Conservation (phyloP, 257 asterid species). For the Phtheirospermum japonicum region DNA sequence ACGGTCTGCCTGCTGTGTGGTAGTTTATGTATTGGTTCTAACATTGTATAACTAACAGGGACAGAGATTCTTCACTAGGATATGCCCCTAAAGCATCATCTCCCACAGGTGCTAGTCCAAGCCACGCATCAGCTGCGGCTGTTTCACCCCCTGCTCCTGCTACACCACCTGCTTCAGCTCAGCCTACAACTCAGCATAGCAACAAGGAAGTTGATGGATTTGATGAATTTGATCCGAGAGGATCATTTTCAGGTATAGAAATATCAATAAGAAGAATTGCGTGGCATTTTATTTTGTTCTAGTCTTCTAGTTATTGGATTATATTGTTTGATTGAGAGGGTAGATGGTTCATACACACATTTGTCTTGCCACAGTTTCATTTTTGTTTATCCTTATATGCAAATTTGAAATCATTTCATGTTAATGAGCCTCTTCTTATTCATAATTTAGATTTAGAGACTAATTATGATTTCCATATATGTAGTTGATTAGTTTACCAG, state of each 20-base stretch:
- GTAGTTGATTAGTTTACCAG: conserved; percentile 1
- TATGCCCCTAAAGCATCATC: conserved; percentile 65
- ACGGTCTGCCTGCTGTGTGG: conserved; percentile 23
- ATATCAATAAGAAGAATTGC: conserved; percentile 13
- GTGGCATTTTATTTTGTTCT: conserved; percentile 16
- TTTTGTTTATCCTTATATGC: neutral
- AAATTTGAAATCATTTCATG: neutral
- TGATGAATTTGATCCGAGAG: conserved; percentile 96
- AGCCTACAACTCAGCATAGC: conserved; percentile 38
- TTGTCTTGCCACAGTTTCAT: neutral
- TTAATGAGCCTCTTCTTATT: neutral
- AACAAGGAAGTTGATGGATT: conserved; percentile 55
- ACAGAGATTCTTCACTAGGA: conserved; percentile 58
- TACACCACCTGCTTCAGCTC: conserved; percentile 51
- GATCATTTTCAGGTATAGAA: conserved; percentile 67
- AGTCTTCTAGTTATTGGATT: conserved; percentile 5
- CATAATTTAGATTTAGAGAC: neutral
- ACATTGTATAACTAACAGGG: conserved; percentile 44
- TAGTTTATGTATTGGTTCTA: conserved; percentile 28
- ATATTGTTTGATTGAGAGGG: conserved; percentile 10
- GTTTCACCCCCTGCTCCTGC: conserved; percentile 43
- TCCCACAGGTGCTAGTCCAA: conserved; percentile 51
- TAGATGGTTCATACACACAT: conserved; percentile 17
- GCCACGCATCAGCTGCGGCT: conserved; percentile 39
- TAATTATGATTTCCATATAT: conserved; percentile 1